Percentiles rank a stretch among this genome's conserved stretches.
Evolutionary conservation across 23 red algal genomes (phyloP).

Genomic region (Chondrus crispus): DNA sequence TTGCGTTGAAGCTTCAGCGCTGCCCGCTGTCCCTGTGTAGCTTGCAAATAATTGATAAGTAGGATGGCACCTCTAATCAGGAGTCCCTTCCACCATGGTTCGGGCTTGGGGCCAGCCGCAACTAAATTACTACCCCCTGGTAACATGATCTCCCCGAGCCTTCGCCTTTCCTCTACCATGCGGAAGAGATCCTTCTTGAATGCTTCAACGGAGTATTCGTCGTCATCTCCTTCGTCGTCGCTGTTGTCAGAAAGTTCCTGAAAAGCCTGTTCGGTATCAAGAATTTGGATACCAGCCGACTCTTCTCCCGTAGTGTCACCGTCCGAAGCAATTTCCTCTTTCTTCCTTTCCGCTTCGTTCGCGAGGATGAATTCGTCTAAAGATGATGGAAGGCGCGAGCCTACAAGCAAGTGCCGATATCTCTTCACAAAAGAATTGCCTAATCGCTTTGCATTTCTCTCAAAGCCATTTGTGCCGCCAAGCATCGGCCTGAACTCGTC

Average conservation of each 20-base stretch:
- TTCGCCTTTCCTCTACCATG: conserved; percentile 68
- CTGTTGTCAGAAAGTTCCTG: neutral
- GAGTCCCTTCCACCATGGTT: conserved; percentile 88
- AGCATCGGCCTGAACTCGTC: conserved; percentile 87
- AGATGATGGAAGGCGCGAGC: conserved; percentile 2
- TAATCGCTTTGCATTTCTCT: conserved; percentile 44
- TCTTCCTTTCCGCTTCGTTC: neutral
- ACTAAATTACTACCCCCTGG: conserved; percentile 40
- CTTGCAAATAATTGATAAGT: conserved; percentile 88
- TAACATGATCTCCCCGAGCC: conserved; percentile 66
- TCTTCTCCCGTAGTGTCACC: neutral
- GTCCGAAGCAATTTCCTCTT: neutral
- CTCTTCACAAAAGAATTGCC: conserved; percentile 37
- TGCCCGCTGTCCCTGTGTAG: conserved; percentile 55
- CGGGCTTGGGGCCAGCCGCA: conserved; percentile 12
- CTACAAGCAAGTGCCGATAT: conserved; percentile 20
- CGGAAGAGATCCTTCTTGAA: conserved; percentile 54
- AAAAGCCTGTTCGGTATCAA: neutral
- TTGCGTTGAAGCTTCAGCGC: conserved; percentile 46
- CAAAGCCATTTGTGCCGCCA: conserved; percentile 71
- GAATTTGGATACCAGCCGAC: neutral
- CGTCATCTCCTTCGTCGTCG: neutral
- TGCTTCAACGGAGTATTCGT: conserved; percentile 52
- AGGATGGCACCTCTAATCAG: conserved; percentile 76
- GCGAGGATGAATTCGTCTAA: neutral